Base-by-base conservation (phyloP, 2,329 filamentous ascomycete species). In the Fusarium praegraminearum region DNA sequence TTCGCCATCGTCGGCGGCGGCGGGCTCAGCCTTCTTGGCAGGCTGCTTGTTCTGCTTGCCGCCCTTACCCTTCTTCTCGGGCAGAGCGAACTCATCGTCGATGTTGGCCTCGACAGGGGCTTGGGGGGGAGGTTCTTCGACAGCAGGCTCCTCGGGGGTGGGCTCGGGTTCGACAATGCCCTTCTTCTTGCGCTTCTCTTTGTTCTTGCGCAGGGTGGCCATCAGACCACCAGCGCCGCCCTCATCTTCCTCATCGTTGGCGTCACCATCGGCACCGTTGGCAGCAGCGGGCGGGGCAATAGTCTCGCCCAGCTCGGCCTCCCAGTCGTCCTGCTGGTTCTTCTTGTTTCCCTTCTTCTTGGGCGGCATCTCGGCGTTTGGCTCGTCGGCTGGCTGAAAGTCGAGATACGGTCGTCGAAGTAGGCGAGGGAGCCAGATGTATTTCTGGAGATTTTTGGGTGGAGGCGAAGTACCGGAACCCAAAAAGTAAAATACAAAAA, bases 281-380 rank as follows among this genome's bases (percentile, higher is more conserved):
- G 70, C 53, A 52, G 36, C 69, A 57, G 70, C 83, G 53, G 85
- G 83, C 10, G 91, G 89, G 70, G 88, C 87, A 76, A 90, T 86
- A 65, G 86, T 84, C 83, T 98, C 95, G 76, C 94, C 94, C 57
- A 98, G 86, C 70, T 97, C 94, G 58, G 92, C 90, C 81, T 98
- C 96, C 95, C 95, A 98, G 85, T 98, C 93, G 77, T 97, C 93
- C 78, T 92, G 89, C 78, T 92, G 89, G 78, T 85, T 89, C 80
- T 89, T 90, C 86, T 95, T 97, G 79, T 91, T 91, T 75, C 84
- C 85, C 88, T 97, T 98, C 87, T 96, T 97, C 85, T 98, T 98
- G 68, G 94, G 94, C 77, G 94, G 84, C 95, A 98, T 98, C 66
- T 81, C 85, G 80, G 65, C 65, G 73, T 69, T 70, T 59, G 47